A percentile compares a stretch with the other conserved stretches of the same genome.
phyloP scores from a whole-genome alignment of 2,329 filamentous ascomycete genomes.

The Cladosporium sp. region DNA sequence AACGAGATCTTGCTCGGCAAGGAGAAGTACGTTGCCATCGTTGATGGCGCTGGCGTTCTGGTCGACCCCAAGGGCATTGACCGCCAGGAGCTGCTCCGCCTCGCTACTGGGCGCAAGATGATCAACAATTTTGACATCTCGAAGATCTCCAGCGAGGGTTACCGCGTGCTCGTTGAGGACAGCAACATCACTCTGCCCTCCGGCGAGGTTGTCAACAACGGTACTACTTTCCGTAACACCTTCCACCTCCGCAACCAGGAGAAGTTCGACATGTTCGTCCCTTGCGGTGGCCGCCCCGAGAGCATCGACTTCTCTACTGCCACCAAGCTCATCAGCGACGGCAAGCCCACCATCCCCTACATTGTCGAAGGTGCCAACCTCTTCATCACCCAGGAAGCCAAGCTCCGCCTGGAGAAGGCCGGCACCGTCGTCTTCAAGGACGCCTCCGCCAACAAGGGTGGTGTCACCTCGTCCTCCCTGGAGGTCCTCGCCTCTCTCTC shows the following conservation, averaged over 20 bases:
- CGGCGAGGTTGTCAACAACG: constrained; percentile 84
- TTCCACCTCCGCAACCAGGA: constrained; percentile 74
- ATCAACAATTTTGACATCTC: constrained; percentile 78
- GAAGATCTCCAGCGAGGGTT: constrained; percentile 83
- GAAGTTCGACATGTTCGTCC: constrained; percentile 83
- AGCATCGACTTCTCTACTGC: constrained; percentile 90
- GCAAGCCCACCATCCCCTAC: constrained; percentile 83
- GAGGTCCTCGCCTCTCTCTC: constrained; percentile 92
- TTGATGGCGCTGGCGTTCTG: constrained; percentile 94
- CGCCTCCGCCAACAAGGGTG: constrained; percentile 96
- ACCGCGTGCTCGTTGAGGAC: constrained; percentile 88
- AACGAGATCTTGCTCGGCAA: constrained; percentile 96
- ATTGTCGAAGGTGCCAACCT: constrained; percentile 97
- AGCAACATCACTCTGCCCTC: constrained; percentile 79
- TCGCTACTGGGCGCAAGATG: constrained; percentile 85
- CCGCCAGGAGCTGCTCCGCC: constrained; percentile 71
- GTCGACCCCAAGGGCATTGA: constrained; percentile 89
- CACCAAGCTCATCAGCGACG: constrained; percentile 80
- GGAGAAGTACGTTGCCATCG: constrained; percentile 90
- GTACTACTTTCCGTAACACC: constrained; percentile 93
- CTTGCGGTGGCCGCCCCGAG: constrained; percentile 92
- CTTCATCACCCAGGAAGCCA: constrained; percentile 98
- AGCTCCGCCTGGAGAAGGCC: constrained; percentile 89
- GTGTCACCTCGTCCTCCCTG: constrained; percentile 93
- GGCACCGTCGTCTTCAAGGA: constrained; percentile 96